phyloP scores from a whole-genome alignment of 2,329 filamentous ascomycete genomes.

The Fusarium euwallaceae region DNA sequence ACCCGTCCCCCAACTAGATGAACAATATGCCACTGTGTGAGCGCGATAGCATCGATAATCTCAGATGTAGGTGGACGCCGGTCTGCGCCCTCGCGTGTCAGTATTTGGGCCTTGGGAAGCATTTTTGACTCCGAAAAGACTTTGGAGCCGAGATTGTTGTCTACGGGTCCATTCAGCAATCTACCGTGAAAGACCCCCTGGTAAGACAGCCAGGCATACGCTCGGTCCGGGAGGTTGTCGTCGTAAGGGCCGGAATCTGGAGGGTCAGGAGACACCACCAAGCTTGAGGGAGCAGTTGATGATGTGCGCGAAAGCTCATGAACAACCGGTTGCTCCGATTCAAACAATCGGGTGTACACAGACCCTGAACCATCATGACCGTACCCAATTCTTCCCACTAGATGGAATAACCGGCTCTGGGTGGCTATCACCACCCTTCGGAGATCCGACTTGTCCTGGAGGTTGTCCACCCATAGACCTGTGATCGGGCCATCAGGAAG shows the following conservation, averaged over 20 bases:
- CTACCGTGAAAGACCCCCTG: constrained; percentile 92
- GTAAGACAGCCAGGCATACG: constrained; percentile 91
- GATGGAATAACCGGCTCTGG: constrained; percentile 81
- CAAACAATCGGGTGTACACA: constrained; percentile 89
- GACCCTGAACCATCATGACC: constrained; percentile 85
- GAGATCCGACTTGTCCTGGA: constrained; percentile 76
- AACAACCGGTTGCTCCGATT: constrained; percentile 82
- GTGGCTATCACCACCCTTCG: constrained; percentile 86
- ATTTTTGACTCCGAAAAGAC: constrained; percentile 85
- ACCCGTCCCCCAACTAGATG: constrained; percentile 85
- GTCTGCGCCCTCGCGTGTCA: constrained; percentile 73
- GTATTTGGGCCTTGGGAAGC: constrained; percentile 79
- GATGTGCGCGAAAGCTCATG: constrained; percentile 76
- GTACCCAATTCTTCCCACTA: constrained; percentile 81
- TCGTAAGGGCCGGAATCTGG: constrained; percentile 68
- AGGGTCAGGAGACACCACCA: constrained; percentile 83
- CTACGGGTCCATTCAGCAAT: constrained; percentile 72
- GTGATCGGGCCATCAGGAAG: constrained; percentile 86
- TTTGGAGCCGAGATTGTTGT: constrained; percentile 75
- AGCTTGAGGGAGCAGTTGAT: constrained; percentile 69
- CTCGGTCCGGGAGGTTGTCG: constrained; percentile 74
- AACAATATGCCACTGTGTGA: constrained; percentile 95
- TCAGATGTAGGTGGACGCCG: constrained; percentile 77
- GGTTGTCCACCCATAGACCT: constrained; percentile 85
- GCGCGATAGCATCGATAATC: constrained; percentile 80